A percentile compares a stretch with the other conserved stretches of the same genome.
Conservation (phyloP, 2,329 filamentous ascomycete species). For the Pseudogymnoascus sp. region DNA sequence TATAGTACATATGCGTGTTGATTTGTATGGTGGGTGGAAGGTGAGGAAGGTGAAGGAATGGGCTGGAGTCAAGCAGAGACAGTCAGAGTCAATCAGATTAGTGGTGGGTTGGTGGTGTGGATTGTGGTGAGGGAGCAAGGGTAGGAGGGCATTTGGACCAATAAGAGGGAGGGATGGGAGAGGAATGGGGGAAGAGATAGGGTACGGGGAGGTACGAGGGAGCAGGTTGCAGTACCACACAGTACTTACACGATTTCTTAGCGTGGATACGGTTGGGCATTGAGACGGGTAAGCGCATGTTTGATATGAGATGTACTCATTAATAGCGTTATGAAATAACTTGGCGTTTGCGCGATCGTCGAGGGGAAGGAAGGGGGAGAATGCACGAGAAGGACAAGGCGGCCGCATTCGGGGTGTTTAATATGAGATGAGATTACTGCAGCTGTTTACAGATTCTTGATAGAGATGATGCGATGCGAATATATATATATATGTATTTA, state of each 20-base stretch:
- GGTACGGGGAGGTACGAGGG: neutral
- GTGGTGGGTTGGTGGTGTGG: neutral
- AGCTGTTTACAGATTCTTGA: neutral
- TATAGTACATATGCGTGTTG: neutral
- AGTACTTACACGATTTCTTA: neutral
- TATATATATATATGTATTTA: too few species aligned
- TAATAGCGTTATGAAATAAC: neutral
- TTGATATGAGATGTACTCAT: neutral
- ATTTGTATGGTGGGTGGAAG: neutral
- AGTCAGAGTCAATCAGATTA: neutral
- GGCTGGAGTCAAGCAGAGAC: neutral
- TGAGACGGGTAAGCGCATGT: neutral
- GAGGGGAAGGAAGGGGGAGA: neutral
- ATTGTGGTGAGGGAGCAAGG: neutral
- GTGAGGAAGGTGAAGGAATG: neutral
- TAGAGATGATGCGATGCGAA: neutral
- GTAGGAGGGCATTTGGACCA: neutral
- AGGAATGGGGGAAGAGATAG: neutral
- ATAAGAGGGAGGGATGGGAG: neutral
- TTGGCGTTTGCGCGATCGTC: neutral
- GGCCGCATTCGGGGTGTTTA: neutral
- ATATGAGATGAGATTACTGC: neutral
- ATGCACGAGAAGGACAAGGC: neutral
- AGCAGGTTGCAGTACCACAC: neutral
- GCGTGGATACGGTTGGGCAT: neutral